These are phyloP conservation scores for Astragalus membranaceus DNA, from an alignment of 306 rosid species.

Conservation along the genomic window DNA sequence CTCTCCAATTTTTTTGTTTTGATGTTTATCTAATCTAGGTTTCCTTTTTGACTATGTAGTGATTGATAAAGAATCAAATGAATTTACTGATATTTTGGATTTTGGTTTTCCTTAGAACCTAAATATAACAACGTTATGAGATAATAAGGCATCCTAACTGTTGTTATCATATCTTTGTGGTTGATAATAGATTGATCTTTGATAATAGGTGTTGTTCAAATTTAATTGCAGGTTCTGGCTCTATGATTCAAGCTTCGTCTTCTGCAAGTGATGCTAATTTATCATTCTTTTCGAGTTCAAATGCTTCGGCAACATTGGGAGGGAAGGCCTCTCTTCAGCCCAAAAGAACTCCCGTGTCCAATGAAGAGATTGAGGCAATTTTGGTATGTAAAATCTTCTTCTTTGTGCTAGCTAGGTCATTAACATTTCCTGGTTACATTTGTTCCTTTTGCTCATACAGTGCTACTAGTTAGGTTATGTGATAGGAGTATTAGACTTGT, in stretches of 20 bases:
- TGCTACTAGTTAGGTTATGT: background rate
- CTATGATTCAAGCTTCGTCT: conserved; percentile 35
- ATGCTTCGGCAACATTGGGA: conserved; percentile 41
- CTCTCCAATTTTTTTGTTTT: background rate
- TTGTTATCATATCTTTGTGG: background rate
- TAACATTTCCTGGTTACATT: background rate
- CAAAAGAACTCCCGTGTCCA: conserved; percentile 73
- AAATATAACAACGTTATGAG: background rate
- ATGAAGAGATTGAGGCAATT: conserved; percentile 88
- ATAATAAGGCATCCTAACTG: background rate
- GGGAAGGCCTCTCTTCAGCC: conserved; percentile 98
- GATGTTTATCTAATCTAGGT: background rate
- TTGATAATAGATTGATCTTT: background rate
- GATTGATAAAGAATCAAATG: background rate
- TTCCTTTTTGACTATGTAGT: background rate
- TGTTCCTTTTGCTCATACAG: background rate
- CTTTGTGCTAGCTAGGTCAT: background rate
- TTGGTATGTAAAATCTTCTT: conserved; percentile 57
- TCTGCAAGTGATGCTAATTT: conserved; percentile 28
- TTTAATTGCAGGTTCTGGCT: conserved; percentile 48
- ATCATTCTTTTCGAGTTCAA: conserved; percentile 46
- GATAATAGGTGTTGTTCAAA: background rate
- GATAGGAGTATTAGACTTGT: too few relatives aligned
- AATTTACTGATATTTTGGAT: background rate
- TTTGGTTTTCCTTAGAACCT: background rate